phyloP scores from a whole-genome alignment of 2,329 filamentous ascomycete species.

The Colletotrichum sp. region DNA sequence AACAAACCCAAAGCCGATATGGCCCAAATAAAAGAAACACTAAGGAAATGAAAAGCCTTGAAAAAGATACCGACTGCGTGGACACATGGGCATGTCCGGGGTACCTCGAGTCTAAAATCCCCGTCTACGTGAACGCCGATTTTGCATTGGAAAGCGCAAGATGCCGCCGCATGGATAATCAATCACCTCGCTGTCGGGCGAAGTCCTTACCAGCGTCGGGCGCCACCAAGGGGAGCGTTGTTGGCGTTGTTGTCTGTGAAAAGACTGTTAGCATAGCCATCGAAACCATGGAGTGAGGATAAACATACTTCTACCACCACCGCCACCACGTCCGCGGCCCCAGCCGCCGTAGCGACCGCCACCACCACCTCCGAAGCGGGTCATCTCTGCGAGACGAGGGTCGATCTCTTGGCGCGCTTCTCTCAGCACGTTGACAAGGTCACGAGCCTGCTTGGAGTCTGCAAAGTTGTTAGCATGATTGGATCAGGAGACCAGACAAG shows the following conservation, averaged over 20 bases:
- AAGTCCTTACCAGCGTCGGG: constrained; percentile 53
- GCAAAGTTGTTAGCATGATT: constrained; percentile 37
- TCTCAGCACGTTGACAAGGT: constrained; percentile 88
- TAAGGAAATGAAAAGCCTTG: background rate
- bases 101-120: constrained; percentile 11
- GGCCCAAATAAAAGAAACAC: background rate
- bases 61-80: constrained; percentile 6
- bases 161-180: constrained; percentile 15
- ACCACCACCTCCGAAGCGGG: constrained; percentile 85
- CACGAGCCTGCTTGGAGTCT: constrained; percentile 96
- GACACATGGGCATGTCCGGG: background rate
- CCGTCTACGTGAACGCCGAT: constrained; percentile 22
- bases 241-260: constrained; percentile 53
- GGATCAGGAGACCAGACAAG: background rate
- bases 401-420: constrained; percentile 99
- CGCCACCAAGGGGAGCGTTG: constrained; percentile 50
- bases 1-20: constrained; percentile 6
- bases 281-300: constrained; percentile 29
- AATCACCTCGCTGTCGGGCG: background rate
- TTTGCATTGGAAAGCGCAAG: constrained; percentile 16
- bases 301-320: constrained; percentile 54
- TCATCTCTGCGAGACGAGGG: constrained; percentile 94
- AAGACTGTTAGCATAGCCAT: constrained; percentile 26
- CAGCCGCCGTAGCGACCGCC: constrained; percentile 77
- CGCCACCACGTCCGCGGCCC: constrained; percentile 64